phyloP scores from a whole-genome alignment of 164 flowering plant species.

The Amborella trichopoda region DNA sequence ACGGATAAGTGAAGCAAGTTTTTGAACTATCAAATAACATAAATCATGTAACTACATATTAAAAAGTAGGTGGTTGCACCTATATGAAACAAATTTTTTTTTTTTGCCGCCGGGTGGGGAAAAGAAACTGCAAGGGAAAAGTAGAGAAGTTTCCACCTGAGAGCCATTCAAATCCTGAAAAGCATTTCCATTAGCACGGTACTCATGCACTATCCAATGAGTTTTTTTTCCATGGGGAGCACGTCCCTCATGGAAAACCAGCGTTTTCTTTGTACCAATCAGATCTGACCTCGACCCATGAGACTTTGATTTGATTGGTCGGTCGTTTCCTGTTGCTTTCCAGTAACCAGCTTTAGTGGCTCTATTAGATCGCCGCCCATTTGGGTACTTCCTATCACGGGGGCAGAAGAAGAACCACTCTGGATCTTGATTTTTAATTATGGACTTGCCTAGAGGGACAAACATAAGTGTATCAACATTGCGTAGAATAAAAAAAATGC shows the following conservation, averaged over 20 bases:
- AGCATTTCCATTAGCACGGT: slow-evolving; percentile 2
- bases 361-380: slow-evolving; percentile 8
- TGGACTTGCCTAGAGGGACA: background rate
- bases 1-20: no score
- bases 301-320: slow-evolving; percentile 5
- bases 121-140: no score
- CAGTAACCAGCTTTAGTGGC: slow-evolving; percentile 11
- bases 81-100: no score
- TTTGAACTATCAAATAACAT: no score
- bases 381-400: slow-evolving; percentile 11
- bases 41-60: no score
- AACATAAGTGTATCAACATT: background rate
- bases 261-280: slow-evolving; percentile 9
- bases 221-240: slow-evolving; percentile 11
- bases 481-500: background rate
- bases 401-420: slow-evolving; percentile 8
- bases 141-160: background rate
- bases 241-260: slow-evolving; percentile 13
- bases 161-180: background rate
- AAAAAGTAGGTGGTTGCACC: no score
- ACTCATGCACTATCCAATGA: slow-evolving; percentile 12
- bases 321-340: slow-evolving; percentile 13
- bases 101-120: no score
- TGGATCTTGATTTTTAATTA: background rate
- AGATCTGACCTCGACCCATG: background rate